Evolutionary conservation across 1,284 basidiomycete genomes (phyloP).

Genomic region (Rhizoctonia solani): DNA sequence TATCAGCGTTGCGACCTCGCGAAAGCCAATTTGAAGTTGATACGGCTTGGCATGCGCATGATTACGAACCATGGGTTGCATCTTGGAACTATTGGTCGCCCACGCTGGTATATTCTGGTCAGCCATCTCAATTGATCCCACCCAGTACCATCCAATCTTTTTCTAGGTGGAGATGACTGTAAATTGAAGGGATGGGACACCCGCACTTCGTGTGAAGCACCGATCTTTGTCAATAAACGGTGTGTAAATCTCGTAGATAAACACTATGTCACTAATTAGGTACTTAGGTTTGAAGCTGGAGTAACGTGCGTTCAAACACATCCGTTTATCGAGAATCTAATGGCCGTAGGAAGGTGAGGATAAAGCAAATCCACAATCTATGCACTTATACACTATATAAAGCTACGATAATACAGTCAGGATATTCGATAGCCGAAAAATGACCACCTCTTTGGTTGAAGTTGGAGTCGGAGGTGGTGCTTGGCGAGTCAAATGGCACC

Average conservation of each 20-base stretch:
- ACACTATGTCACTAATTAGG: not conserved
- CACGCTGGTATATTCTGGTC: slow-evolving; percentile 83
- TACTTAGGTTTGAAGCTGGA: slow-evolving; percentile 82
- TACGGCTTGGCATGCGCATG: slow-evolving; percentile 83
- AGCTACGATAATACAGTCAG: slow-evolving; percentile 87
- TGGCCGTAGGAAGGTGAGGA: slow-evolving; percentile 87
- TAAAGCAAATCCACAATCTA: slow-evolving; percentile 1
- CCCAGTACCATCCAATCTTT: too few species aligned
- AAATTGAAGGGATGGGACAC: slow-evolving; percentile 91
- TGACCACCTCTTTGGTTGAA: slow-evolving; percentile 59
- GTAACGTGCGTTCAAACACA: slow-evolving; percentile 90
- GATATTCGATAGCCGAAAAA: slow-evolving; percentile 82
- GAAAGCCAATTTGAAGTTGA: slow-evolving; percentile 52
- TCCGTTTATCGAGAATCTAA: slow-evolving; percentile 74
- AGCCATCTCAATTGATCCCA: slow-evolving; percentile 32
- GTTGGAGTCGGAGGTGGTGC: slow-evolving; percentile 86
- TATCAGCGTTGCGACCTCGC: slow-evolving; percentile 62
- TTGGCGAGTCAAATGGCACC: slow-evolving; percentile 98
- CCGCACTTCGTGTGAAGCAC: slow-evolving; percentile 62
- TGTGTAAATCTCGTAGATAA: slow-evolving; percentile 42
- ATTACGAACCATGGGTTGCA: slow-evolving; percentile 93
- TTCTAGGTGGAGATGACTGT: slow-evolving; percentile 88
- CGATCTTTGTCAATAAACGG: slow-evolving; percentile 77
- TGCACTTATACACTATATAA: slow-evolving; percentile 1
- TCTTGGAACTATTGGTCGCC: slow-evolving; percentile 87